Evolutionary conservation across 2,329 filamentous ascomycete species (phyloP).

Genomic region (Ceratocystis diversiconidia): DNA sequence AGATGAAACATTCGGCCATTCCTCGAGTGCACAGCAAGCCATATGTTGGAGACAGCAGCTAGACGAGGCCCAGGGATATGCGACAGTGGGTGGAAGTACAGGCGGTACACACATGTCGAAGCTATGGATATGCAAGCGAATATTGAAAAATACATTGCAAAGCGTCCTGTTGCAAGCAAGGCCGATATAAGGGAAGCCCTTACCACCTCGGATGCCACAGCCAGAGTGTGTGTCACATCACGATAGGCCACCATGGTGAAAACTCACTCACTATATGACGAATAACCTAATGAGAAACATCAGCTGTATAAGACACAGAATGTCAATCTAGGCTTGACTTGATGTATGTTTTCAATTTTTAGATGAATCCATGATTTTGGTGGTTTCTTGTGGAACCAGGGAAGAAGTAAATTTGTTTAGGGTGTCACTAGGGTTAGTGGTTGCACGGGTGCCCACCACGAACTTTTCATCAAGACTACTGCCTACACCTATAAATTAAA

Average conservation of each 20-base stretch:
- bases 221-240: neutral
- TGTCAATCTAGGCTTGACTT: neutral
- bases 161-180: neutral
- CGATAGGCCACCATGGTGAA: neutral
- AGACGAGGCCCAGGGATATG: constrained; percentile 33
- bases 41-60: constrained; percentile 34
- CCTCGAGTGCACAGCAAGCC: constrained; percentile 34
- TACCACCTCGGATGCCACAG: neutral
- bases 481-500: neutral
- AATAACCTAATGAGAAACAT: neutral
- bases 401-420: neutral
- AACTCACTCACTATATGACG: neutral
- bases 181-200: neutral
- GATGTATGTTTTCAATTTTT: too few species aligned
- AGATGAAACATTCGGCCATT: constrained; percentile 31
- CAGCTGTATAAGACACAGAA: neutral
- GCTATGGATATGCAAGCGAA: neutral
- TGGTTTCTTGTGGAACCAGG: neutral
- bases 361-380: too few species aligned
- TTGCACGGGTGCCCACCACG: neutral
- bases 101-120: constrained; percentile 25
- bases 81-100: constrained; percentile 32
- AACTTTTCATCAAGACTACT: too few species aligned
- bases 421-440: neutral
- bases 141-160: neutral